phyloP scores from a whole-genome alignment of 202 grass and related monocot species.

The Saccharum hybrid region DNA sequence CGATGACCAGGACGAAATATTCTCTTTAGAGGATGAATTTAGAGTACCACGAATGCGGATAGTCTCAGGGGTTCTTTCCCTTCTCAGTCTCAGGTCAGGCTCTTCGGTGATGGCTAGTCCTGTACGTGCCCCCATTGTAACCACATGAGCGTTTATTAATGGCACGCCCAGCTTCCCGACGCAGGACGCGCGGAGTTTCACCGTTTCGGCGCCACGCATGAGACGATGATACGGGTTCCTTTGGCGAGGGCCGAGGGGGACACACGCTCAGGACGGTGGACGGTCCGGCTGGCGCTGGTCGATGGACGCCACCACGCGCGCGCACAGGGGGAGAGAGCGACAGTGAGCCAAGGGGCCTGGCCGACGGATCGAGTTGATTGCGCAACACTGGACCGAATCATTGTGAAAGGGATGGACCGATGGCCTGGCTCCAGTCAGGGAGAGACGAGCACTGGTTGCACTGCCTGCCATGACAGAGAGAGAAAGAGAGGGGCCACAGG shows the following conservation, averaged over 20 bases:
- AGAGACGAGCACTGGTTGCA: no score
- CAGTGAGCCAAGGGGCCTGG: not conserved
- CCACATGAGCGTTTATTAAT: not conserved
- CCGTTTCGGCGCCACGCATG: not conserved
- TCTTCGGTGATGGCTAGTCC: no score
- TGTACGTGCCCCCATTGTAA: not conserved
- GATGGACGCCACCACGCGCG: constrained; percentile 19
- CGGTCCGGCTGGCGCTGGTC: not conserved
- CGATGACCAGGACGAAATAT: no score
- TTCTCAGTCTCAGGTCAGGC: no score
- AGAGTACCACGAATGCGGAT: no score
- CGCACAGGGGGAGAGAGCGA: not conserved
- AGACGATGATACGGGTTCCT: not conserved
- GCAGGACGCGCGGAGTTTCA: not conserved
- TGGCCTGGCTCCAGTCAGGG: no score
- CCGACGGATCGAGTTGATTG: constrained; percentile 6
- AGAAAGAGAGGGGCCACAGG: not conserved
- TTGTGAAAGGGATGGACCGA: constrained; percentile 38
- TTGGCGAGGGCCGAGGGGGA: not conserved
- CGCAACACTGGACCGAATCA: constrained; percentile 41
- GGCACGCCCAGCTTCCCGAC: not conserved
- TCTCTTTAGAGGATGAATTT: no score
- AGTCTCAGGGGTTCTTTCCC: no score
- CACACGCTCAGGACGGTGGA: not conserved
- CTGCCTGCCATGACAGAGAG: not conserved